Percentiles rank a stretch among this genome's conserved stretches.
phyloP scores from a whole-genome alignment of 805 yeast species.

The Scheffersomyces ergatensis region DNA sequence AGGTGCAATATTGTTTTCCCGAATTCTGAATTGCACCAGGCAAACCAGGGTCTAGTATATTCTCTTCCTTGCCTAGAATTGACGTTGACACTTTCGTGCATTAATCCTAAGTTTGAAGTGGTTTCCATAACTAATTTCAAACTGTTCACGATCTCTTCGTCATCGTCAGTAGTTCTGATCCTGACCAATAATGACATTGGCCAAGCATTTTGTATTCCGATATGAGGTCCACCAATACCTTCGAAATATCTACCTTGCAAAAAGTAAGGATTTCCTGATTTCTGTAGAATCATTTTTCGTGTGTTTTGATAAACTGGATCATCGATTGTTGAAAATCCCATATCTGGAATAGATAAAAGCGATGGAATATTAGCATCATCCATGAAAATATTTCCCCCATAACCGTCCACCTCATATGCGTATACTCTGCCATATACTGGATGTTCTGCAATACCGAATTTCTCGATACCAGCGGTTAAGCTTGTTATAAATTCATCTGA shows the following conservation, averaged over 20 bases:
- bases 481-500: slow-evolving; percentile 36
- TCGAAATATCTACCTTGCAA: slow-evolving; percentile 58
- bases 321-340: slow-evolving; percentile 54
- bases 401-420: slow-evolving; percentile 90
- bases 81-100: slow-evolving; percentile 81
- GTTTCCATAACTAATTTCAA: slow-evolving; percentile 52
- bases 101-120: slow-evolving; percentile 74
- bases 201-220: slow-evolving; percentile 82
- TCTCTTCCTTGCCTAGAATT: slow-evolving; percentile 41
- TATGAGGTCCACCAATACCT: slow-evolving; percentile 91
- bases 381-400: slow-evolving; percentile 70
- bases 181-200: slow-evolving; percentile 81
- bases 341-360: slow-evolving; percentile 71
- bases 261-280: slow-evolving; percentile 75
- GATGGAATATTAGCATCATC: slow-evolving; percentile 93
- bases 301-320: slow-evolving; percentile 75
- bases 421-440: slow-evolving; percentile 71
- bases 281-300: slow-evolving; percentile 67
- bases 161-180: slow-evolving; percentile 73
- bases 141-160: slow-evolving; percentile 56
- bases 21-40: slow-evolving; percentile 92
- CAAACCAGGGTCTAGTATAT: slow-evolving; percentile 88
- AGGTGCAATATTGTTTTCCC: slow-evolving; percentile 81
- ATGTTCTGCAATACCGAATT: slow-evolving; percentile 66
- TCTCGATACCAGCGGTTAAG: slow-evolving; percentile 56